These are phyloP conservation scores for Pseudozyma sp. DNA, from an alignment of 1,284 basidiomycete species.

Conservation along the genomic window DNA sequence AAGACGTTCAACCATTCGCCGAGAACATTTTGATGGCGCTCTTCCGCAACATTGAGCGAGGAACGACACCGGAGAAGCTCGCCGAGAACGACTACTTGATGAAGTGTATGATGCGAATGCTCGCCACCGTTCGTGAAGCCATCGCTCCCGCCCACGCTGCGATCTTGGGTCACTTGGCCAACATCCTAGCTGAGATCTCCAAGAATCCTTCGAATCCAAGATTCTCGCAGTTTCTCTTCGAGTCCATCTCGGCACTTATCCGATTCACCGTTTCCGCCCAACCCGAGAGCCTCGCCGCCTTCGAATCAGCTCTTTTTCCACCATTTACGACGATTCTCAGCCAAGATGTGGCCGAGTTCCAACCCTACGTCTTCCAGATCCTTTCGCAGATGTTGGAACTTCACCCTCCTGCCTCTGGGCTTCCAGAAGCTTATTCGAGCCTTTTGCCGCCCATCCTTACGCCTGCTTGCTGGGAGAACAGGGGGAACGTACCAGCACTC, in stretches of 20 bases:
- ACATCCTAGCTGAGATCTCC: constrained; percentile 85
- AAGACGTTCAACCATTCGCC: constrained; percentile 86
- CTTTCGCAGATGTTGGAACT: constrained; percentile 94
- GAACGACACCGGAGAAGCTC: constrained; percentile 89
- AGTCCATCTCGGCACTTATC: constrained; percentile 91
- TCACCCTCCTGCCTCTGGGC: constrained; percentile 71
- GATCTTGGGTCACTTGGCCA: constrained; percentile 81
- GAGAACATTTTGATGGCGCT: constrained; percentile 81
- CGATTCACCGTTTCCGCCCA: constrained; percentile 78
- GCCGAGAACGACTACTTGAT: constrained; percentile 98
- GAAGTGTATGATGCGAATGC: constrained; percentile 97
- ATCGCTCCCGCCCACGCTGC: constrained; percentile 78
- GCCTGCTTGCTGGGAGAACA: constrained; percentile 89
- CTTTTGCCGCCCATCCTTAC: constrained; percentile 87
- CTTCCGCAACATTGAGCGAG: constrained; percentile 83
- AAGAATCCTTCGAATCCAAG: constrained; percentile 97
- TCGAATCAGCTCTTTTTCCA: constrained; percentile 81
- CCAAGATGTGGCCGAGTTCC: constrained; percentile 94
- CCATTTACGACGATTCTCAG: constrained; percentile 89
- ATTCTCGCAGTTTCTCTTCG: constrained; percentile 97
- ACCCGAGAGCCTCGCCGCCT: constrained; percentile 77
- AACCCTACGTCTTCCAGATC: constrained; percentile 97
- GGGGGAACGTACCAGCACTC: constrained; percentile 94
- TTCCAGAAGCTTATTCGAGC: constrained; percentile 82
- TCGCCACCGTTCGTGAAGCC: constrained; percentile 85